Conservation (phyloP, 768 basidiomycete species). For the Naganishia onofrii region DNA sequence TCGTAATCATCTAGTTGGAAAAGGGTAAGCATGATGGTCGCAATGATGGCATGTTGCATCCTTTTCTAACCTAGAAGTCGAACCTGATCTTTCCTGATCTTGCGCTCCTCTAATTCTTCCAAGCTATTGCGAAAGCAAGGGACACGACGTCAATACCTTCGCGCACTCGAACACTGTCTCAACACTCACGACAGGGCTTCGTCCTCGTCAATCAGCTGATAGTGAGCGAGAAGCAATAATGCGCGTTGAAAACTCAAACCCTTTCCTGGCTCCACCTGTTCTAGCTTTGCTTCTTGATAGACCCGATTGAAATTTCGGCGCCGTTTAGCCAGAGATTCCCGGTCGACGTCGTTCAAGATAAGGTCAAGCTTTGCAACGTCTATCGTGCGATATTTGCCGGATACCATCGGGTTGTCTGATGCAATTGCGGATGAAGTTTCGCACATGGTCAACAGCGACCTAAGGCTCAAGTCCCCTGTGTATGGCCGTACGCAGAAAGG, state of each 20-base stretch:
- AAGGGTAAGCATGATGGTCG: not conserved
- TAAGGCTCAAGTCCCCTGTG: slow-evolving; percentile 65
- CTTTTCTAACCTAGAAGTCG: not conserved
- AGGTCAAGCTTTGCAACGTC: slow-evolving; percentile 65
- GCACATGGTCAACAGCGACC: slow-evolving; percentile 61
- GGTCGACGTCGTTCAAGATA: slow-evolving; percentile 67
- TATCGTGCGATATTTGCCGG: slow-evolving; percentile 52
- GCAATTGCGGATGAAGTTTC: slow-evolving; percentile 37
- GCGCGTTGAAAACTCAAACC: slow-evolving; percentile 90
- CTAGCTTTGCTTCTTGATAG: slow-evolving; percentile 80
- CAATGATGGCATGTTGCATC: not conserved
- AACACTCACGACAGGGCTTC: slow-evolving; percentile 77
- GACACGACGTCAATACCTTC: too few relatives aligned
- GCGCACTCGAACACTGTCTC: not conserved
- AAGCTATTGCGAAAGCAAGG: not conserved
- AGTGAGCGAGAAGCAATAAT: slow-evolving; percentile 80
- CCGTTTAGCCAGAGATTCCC: slow-evolving; percentile 62
- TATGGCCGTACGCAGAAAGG: slow-evolving; percentile 87
- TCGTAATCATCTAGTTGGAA: slow-evolving; percentile 2
- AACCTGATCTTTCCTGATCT: slow-evolving; percentile 5
- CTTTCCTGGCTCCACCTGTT: slow-evolving; percentile 65
- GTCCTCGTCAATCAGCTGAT: slow-evolving; percentile 84
- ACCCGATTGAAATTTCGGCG: slow-evolving; percentile 70
- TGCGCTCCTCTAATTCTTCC: not conserved
- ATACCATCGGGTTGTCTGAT: slow-evolving; percentile 28